Evolutionary conservation across 495 filamentous ascomycete genomes (phyloP), one percentile per base, ranked within the genome.

Genomic region (Chaetomidium leptoderma): DNA sequence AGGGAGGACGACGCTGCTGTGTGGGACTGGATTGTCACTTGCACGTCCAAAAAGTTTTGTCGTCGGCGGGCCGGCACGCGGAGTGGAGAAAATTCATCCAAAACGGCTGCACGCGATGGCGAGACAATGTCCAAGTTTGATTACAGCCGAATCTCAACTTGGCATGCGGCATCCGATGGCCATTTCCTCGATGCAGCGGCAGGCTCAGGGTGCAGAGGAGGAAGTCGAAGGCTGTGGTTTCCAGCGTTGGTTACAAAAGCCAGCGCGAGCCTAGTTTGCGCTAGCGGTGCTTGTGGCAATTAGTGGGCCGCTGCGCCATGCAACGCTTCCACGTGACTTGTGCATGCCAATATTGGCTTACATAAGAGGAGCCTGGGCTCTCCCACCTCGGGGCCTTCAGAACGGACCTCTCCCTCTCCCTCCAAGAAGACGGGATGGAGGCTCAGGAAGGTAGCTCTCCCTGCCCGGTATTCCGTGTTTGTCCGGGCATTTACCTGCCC

Each of bases 31-130:
- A 4, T 13, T 30, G 33, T n/a, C 37, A 42, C 45, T 58, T 63
- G 56, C 63, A 62, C 60, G 55, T 40, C 63, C 67, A 67, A 68
- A 71, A 69, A 60, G 36, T 61, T 67, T 65, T 55, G 57, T 58
- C 55, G 58, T 52, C 60, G 53, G 47, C 57, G 48, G 50, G 49
- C 40, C 59, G 57, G 62, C 60, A 46, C 45, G 60, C 43, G 45
- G 43, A 45, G 50, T 21, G 30, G 30, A 27, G 19, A 26, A 60
- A 58, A 54, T 29, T 51, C 65, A 63, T 67, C 53, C 64, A 70
- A 67, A 66, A 57, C 53, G 16, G 42, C 35, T 51, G 53, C 60
- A 63, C 17, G 32, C 24, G 51, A 55, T 57, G 55, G 45, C 11
- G 14, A 51, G 36, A 60, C 24, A 40, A 58, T 53, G 21, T 29